Evolutionary conservation across 179 eudicot genomes (phyloP), one percentile per base, ranked within the genome.

Genomic region (Silene coronaria): DNA sequence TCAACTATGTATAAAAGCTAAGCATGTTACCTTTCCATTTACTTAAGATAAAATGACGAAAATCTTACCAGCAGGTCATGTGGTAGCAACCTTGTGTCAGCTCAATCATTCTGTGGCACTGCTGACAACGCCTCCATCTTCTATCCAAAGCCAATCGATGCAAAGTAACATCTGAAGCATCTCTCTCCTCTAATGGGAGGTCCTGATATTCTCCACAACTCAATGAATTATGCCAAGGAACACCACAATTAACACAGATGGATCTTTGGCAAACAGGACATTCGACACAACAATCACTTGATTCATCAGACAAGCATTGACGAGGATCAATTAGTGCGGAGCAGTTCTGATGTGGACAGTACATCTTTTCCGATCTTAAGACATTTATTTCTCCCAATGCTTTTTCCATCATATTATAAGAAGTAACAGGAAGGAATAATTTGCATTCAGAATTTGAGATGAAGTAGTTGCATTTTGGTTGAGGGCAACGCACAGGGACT

Each of bases 31-130:
- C 10, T 7, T 38, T 5, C 71, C 8, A 4, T 21, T 11, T 67
- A 17, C 5, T 4, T 36, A 36, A 23, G 19, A 34, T 17, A 67
- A 34, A 67, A 34, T 38, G 21, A 14, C 19, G 22, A 30, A 46
- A 75, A 32, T 71, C 87, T 84, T 87, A 91, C 97, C 92, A 76
- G 86, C 97, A 90, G 4, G 87, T 85, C 89, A 91, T 82, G 76
- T 86, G 90, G 82, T 81, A 82, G 80, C 91, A 85, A 51, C 97
- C 92, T 79, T 88, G 91, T 16, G 86, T 78, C 34, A 81, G 88
- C 76, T 90, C 89, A 78, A 86, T 85, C 90, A 85, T 85, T 81
- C 84, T 84, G 75, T 75, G 71, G 81, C 97, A 91, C 78, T 86
- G 86, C 78, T 85, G 89, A 81, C 95, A 91, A 67, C 87, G 90